Evolutionary conservation across 371 early-diverging fungal species (phyloP).

Genomic region (Conidiobolus incongruus): DNA sequence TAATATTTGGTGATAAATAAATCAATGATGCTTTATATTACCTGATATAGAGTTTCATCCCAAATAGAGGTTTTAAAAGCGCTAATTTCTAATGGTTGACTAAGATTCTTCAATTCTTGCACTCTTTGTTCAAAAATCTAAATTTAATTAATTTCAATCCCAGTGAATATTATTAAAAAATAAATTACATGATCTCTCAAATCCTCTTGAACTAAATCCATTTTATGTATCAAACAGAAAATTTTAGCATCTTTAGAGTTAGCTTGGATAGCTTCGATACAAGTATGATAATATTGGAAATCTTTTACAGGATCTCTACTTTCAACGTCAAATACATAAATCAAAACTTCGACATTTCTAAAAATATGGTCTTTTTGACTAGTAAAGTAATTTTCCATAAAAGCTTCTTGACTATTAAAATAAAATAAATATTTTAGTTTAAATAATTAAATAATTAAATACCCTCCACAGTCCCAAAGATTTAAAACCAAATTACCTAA

Average conservation of each 20-base stretch:
- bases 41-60: constrained; percentile 86
- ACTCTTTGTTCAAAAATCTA: constrained; percentile 47
- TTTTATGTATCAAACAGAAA: constrained; percentile 88
- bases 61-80: constrained; percentile 83
- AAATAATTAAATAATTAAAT: constrained; percentile 1
- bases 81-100: constrained; percentile 42
- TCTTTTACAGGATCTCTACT: constrained; percentile 75
- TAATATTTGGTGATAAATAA: too few relatives aligned
- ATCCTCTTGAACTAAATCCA: constrained; percentile 75
- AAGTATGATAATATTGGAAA: constrained; percentile 72
- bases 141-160: not conserved
- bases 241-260: constrained; percentile 78
- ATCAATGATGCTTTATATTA: constrained; percentile 9
- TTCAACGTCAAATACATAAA: constrained; percentile 94
- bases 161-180: not conserved
- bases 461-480: constrained; percentile 90
- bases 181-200: constrained; percentile 38
- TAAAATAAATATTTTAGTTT: not conserved
- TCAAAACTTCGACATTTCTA: constrained; percentile 90
- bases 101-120: constrained; percentile 39
- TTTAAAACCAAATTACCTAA: constrained; percentile 84
- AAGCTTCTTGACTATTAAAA: constrained; percentile 59
- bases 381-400: constrained; percentile 90
- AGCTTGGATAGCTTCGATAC: constrained; percentile 55
- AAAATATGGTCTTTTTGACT: constrained; percentile 85